Conservation (phyloP, 1,139 yeast species). For the Taphrina confusa region DNA sequence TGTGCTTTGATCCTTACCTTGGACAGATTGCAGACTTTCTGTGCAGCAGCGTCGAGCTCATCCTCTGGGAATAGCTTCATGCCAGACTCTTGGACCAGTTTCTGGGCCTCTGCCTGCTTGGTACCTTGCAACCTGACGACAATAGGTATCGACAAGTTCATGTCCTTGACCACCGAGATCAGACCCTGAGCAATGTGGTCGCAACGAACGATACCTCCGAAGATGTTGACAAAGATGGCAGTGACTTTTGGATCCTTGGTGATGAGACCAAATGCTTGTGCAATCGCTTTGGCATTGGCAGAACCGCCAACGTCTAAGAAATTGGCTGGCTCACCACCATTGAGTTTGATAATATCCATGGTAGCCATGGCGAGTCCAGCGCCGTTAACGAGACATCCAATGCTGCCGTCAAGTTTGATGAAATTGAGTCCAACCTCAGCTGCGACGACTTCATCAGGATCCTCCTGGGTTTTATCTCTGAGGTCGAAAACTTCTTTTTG, state of each 20-base stretch:
- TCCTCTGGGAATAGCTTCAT: constrained; percentile 87
- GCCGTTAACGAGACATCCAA: constrained; percentile 95
- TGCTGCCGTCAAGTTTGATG: constrained; percentile 96
- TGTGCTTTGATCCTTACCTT: constrained; percentile 1
- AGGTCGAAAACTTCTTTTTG: constrained; percentile 92
- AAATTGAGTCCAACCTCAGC: constrained; percentile 87
- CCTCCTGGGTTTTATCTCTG: constrained; percentile 98
- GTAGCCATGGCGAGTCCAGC: constrained; percentile 99
- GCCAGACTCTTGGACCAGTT: constrained; percentile 83
- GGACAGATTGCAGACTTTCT: constrained; percentile 67
- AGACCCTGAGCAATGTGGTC: constrained; percentile 98
- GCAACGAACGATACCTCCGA: constrained; percentile 99
- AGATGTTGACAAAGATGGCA: constrained; percentile 96
- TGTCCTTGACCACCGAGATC: constrained; percentile 86
- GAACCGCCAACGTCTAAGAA: constrained; percentile 99
- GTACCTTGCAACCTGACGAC: constrained; percentile 99
- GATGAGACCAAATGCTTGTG: constrained; percentile 92
- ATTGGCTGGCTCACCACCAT: constrained; percentile 99
- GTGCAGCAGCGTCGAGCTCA: constrained; percentile 96
- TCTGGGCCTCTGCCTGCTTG: constrained; percentile 84
- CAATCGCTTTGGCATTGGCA: constrained; percentile 97
- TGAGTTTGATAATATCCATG: constrained; percentile 96
- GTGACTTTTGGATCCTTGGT: constrained; percentile 85
- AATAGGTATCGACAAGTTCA: constrained; percentile 87
- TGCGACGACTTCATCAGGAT: constrained; percentile 94